A percentile compares a stretch with the other conserved stretches of the same genome.
These are phyloP conservation scores for Macaranga tanarius DNA, from an alignment of 441 rosid species.

Conservation along the genomic window DNA sequence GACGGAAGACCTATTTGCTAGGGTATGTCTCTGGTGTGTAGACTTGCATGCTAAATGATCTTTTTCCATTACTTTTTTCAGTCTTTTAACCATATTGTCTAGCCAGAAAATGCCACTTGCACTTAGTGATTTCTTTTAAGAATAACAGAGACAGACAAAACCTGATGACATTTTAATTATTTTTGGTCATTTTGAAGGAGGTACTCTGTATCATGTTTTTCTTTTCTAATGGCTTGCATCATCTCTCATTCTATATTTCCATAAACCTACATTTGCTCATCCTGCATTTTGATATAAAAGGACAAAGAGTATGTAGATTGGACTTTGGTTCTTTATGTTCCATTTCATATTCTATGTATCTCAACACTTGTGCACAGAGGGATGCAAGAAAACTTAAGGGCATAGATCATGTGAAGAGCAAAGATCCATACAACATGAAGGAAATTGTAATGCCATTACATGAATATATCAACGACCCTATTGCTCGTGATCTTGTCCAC, in stretches of 20 bases:
- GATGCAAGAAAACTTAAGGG: conserved; percentile 60
- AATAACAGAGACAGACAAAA: neutral
- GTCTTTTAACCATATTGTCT: neutral
- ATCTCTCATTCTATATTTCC: neutral
- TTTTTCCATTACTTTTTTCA: neutral
- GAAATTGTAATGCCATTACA: conserved; percentile 85
- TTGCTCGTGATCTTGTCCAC: conserved; percentile 78
- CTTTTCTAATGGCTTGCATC: neutral
- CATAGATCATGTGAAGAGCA: conserved; percentile 37
- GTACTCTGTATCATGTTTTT: neutral
- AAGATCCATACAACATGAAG: conserved; percentile 71
- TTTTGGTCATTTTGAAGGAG: conserved; percentile 1
- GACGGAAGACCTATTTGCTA: conserved; percentile 89
- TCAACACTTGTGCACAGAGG: conserved; percentile 50
- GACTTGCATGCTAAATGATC: neutral
- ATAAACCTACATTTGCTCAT: neutral
- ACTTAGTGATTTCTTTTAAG: conserved; percentile 1
- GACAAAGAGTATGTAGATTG: neutral
- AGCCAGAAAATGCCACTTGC: neutral
- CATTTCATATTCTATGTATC: neutral
- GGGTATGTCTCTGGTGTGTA: conserved; percentile 49
- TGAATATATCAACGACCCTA: conserved; percentile 61
- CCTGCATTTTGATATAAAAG: neutral
- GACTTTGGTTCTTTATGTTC: neutral
- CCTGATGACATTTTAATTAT: neutral